phyloP scores from a whole-genome alignment of 441 rosid genomes.

The Eugenia klotzschiana region DNA sequence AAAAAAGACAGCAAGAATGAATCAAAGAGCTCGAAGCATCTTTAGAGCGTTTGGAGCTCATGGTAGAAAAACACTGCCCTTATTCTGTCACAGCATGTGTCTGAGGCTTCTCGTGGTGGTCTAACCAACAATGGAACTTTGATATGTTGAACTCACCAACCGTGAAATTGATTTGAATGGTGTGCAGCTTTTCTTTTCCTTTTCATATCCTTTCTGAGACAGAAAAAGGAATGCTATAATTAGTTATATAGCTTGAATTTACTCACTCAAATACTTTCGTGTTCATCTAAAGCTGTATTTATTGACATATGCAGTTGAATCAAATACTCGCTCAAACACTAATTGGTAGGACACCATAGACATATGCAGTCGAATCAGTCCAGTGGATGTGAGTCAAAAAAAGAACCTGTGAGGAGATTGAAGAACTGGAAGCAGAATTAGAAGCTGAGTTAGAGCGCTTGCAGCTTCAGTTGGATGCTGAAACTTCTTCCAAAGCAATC shows the following conservation, averaged over 20 bases:
- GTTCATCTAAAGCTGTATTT: background rate
- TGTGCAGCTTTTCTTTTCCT: background rate
- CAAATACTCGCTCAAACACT: too few species aligned
- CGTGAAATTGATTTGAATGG: background rate
- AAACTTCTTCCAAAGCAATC: conserved; percentile 6
- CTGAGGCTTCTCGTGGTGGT: conserved; percentile 12
- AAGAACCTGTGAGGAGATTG: conserved; percentile 27
- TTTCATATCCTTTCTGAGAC: background rate
- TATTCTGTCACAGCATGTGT: conserved; percentile 30
- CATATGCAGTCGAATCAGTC: conserved; percentile 19
- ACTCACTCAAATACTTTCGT: background rate
- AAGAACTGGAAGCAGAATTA: conserved; percentile 65
- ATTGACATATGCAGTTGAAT: too few species aligned
- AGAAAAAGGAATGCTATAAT: background rate
- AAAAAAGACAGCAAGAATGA: conserved; percentile 51
- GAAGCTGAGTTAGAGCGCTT: conserved; percentile 45
- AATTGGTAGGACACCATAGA: conserved; percentile 13
- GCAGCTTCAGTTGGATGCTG: conserved; percentile 38
- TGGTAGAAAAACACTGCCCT: conserved; percentile 75
- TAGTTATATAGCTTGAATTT: background rate
- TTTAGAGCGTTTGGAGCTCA: conserved; percentile 22
- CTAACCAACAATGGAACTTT: background rate
- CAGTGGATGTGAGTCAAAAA: conserved; percentile 13
- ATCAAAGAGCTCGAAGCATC: conserved; percentile 59
- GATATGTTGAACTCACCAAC: background rate